phyloP scores from a whole-genome alignment of 805 yeast genomes.

The Pichia gijzeniarum region DNA sequence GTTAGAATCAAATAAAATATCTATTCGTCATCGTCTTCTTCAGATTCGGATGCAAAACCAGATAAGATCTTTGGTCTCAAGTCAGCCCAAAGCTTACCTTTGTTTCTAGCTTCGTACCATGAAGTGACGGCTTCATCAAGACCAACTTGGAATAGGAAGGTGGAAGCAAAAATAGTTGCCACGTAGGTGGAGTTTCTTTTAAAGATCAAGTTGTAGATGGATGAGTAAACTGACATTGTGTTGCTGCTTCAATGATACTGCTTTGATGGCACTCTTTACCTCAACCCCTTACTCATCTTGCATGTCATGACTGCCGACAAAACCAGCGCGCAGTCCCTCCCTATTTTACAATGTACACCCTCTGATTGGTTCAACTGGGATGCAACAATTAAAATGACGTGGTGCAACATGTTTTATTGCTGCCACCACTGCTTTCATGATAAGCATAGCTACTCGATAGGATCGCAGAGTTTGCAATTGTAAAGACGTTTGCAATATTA shows the following conservation, averaged over 20 bases:
- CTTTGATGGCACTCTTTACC: too few relatives aligned
- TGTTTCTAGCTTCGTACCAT: constrained; percentile 75
- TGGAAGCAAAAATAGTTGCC: constrained; percentile 72
- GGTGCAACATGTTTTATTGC: background rate
- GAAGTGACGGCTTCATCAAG: constrained; percentile 61
- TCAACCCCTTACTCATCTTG: too few relatives aligned
- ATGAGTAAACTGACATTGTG: constrained; percentile 28
- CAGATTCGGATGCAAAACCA: constrained; percentile 58
- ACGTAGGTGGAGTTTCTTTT: constrained; percentile 90
- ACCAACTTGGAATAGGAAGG: constrained; percentile 78
- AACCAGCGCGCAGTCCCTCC: too few relatives aligned
- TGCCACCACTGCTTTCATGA: background rate
- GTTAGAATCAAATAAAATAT: constrained; percentile 1
- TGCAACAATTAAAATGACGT: too few relatives aligned
- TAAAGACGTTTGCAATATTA: too few relatives aligned
- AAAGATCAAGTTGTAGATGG: constrained; percentile 60
- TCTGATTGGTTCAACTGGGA: too few relatives aligned
- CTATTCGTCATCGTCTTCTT: constrained; percentile 50
- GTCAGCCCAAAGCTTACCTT: constrained; percentile 82
- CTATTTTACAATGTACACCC: too few relatives aligned
- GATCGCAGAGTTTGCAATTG: too few relatives aligned
- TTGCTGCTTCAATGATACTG: too few relatives aligned
- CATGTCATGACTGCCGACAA: too few relatives aligned
- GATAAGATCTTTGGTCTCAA: constrained; percentile 50
- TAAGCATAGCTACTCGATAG: background rate